Percentiles rank a stretch among this genome's conserved stretches.
Evolutionary conservation across 768 basidiomycete species (phyloP).

Genomic region (Hemileccinum impolitum): DNA sequence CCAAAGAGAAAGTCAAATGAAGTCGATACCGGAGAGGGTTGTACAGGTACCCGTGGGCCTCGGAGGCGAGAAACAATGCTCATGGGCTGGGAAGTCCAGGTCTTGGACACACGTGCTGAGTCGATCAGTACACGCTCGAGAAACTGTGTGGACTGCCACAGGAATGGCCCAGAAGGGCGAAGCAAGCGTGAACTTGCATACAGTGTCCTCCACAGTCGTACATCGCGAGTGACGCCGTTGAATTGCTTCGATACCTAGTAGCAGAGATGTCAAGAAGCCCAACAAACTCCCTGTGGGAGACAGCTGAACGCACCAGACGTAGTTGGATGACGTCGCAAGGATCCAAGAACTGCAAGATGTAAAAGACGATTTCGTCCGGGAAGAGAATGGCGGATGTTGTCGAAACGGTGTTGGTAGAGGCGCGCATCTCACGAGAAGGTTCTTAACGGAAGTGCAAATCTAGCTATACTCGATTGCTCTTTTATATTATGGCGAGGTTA

Average conservation of each 20-base stretch:
- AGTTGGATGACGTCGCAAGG: constrained; percentile 15
- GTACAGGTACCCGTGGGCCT: constrained; percentile 15
- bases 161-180: constrained; percentile 23
- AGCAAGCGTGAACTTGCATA: constrained; percentile 15
- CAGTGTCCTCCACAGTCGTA: constrained; percentile 16
- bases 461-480: neutral
- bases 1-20: constrained; percentile 24
- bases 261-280: constrained; percentile 1
- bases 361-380: constrained; percentile 18
- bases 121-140: constrained; percentile 16
- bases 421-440: constrained; percentile 6
- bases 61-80: constrained; percentile 6
- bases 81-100: constrained; percentile 18
- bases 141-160: constrained; percentile 18
- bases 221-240: constrained; percentile 14
- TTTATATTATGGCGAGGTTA: no score
- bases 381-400: constrained; percentile 1
- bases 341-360: constrained; percentile 13
- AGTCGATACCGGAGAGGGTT: constrained; percentile 12
- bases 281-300: neutral
- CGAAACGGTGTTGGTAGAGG: neutral
- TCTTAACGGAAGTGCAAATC: no score
- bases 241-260: constrained; percentile 19
- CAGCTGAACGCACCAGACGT: constrained; percentile 12
- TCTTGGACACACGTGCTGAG: constrained; percentile 18